Percentiles rank a stretch among this genome's conserved stretches.
Evolutionary conservation across 2,329 filamentous ascomycete genomes (phyloP).

Genomic region (Aureobasidium pullulans): DNA sequence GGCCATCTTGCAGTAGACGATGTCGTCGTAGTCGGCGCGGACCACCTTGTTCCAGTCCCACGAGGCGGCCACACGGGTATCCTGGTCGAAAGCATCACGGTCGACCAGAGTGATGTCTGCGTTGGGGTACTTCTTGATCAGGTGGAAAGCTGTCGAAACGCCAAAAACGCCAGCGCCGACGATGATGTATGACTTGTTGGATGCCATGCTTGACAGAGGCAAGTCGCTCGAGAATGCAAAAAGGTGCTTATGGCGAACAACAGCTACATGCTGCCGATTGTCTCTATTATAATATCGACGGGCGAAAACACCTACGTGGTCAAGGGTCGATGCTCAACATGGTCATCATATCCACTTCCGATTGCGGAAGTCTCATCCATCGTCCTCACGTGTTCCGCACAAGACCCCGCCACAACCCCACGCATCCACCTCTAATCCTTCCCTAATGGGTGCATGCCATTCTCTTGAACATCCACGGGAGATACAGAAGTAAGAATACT

Average conservation of each 20-base stretch:
- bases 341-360: constrained; percentile 11
- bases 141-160: constrained; percentile 32
- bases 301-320: neutral
- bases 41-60: constrained; percentile 70
- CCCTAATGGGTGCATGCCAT: neutral
- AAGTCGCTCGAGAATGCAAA: neutral
- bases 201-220: neutral
- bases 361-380: constrained; percentile 11
- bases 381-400: neutral
- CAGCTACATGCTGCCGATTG: constrained; percentile 4
- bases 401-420: constrained; percentile 1
- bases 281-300: neutral
- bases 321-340: neutral
- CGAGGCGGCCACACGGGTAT: constrained; percentile 49
- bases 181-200: constrained; percentile 25
- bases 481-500: neutral
- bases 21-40: constrained; percentile 60
- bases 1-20: constrained; percentile 56
- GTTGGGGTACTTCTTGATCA: constrained; percentile 34
- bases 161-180: constrained; percentile 33
- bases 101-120: constrained; percentile 36
- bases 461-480: neutral
- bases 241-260: neutral
- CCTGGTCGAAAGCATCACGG: constrained; percentile 26
- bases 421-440: neutral